phyloP scores from a whole-genome alignment of 1,139 yeast species.

The Debaryomycetaceae sp. region DNA sequence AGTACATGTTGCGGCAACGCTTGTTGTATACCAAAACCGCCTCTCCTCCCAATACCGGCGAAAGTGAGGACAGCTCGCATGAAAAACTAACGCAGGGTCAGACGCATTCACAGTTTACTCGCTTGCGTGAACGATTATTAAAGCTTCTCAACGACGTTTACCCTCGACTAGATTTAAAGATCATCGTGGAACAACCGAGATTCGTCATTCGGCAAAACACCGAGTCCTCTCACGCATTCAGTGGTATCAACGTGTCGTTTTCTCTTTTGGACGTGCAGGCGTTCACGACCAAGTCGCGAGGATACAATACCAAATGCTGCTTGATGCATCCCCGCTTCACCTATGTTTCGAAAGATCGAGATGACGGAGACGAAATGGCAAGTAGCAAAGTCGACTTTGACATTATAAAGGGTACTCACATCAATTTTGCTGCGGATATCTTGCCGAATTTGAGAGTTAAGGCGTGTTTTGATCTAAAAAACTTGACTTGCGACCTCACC shows the following conservation, averaged over 20 bases:
- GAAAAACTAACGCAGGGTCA: constrained; percentile 1
- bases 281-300: constrained; percentile 22
- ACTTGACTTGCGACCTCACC: constrained; percentile 16
- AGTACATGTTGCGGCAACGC: constrained; percentile 15
- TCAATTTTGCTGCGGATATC: constrained; percentile 16
- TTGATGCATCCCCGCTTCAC: constrained; percentile 22
- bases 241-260: constrained; percentile 22
- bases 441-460: constrained; percentile 21
- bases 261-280: constrained; percentile 28
- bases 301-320: constrained; percentile 27
- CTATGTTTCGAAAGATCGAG: constrained; percentile 17
- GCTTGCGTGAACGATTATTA: constrained; percentile 2
- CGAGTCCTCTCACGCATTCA: constrained; percentile 10
- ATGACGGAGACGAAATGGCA: constrained; percentile 1
- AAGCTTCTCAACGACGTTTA: constrained; percentile 30
- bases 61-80: background rate
- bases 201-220: constrained; percentile 22
- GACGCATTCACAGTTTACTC: background rate
- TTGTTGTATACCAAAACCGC: background rate
- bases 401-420: constrained; percentile 12
- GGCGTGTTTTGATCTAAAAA: constrained; percentile 12
- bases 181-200: constrained; percentile 36
- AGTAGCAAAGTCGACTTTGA: constrained; percentile 8
- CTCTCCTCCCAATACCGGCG: background rate
- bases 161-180: constrained; percentile 30